Evolutionary conservation across 2,329 filamentous ascomycete species (phyloP).

Genomic region (Hypoxylon sp.): DNA sequence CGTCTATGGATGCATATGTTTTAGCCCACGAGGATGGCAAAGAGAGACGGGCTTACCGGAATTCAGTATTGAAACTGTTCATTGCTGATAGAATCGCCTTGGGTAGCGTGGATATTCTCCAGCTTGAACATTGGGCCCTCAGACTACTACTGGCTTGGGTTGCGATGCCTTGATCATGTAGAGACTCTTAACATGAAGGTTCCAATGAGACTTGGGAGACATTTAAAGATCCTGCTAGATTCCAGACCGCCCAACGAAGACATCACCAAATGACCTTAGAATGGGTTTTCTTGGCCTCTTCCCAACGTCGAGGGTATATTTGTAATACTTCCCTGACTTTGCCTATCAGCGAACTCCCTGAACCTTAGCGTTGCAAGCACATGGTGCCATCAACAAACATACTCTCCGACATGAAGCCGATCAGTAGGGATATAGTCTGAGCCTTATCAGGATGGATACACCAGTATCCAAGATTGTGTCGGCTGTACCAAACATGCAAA

Average conservation of each 20-base stretch:
- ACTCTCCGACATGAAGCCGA: slow-evolving; percentile 22
- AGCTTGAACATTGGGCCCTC: slow-evolving; percentile 54
- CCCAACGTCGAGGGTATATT: slow-evolving; percentile 12
- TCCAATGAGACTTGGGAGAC: neutral
- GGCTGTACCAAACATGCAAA: neutral
- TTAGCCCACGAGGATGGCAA: slow-evolving; percentile 54
- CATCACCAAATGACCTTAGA: neutral
- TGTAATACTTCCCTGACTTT: slow-evolving; percentile 12
- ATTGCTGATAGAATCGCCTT: slow-evolving; percentile 61
- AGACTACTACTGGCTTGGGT: slow-evolving; percentile 56
- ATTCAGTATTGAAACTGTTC: slow-evolving; percentile 60
- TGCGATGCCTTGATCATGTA: slow-evolving; percentile 18
- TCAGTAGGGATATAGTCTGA: slow-evolving; percentile 14
- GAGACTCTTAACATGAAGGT: slow-evolving; percentile 3
- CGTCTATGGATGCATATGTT: slow-evolving; percentile 67
- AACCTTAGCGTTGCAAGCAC: slow-evolving; percentile 12
- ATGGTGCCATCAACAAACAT: slow-evolving; percentile 4
- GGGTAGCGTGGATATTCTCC: slow-evolving; percentile 56
- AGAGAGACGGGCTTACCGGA: slow-evolving; percentile 56
- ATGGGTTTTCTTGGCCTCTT: neutral
- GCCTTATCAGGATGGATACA: slow-evolving; percentile 7
- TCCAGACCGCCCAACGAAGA: neutral
- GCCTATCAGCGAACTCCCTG: neutral
- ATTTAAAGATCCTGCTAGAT: slow-evolving; percentile 10
- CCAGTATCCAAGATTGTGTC: slow-evolving; percentile 6